Evolutionary conservation across 1,284 basidiomycete genomes (phyloP), one percentile per base, ranked within the genome.

Genomic region (Meripilus lineatus): DNA sequence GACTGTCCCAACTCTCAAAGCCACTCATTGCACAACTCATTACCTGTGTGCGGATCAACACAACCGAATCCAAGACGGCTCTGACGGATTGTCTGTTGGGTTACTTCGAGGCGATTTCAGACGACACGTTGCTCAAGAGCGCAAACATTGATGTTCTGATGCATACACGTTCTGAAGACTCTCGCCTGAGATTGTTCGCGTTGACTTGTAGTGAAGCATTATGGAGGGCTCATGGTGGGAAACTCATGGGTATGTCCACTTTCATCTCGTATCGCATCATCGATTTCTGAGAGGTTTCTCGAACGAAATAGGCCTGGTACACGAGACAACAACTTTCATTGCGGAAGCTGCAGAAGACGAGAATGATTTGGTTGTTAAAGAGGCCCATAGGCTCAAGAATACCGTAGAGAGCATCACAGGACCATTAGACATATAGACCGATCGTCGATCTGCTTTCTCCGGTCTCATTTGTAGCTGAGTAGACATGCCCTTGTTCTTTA

Each of bases 121-220:
- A 89, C 68, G 70, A 86, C 64, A 54, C 73, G 2, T 67, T 87
- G 20, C 74, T 94, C 50, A 94, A 96, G 61, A 63, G 72, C 7
- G 70, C 94, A 62, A 96, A 97, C 69, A 71, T 87, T 22, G 75
- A 82, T 33, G 65, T 98, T n/a, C 76, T 97, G 44, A 85, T 93
- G 79, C 79, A 89, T 47, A 92, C 90, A 0, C 84, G 93, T 7
- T 84, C 87, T 2, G 91, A 95, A 44, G 81, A 88, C 45, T 64
- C 75, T 2, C 67, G 71, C 21, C 63, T 81, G 17, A 79, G 90
- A 10, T 60, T 91, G 8, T 75, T 79, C 38, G 88, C 93, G 1
- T 66, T 98, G 35, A 62, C 70, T 14, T 84, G 83, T 44, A 69
- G 86, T 17, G 79, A 83, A 15, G 71, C 72, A 15, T 64, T 97